Evolutionary conservation across 345 rosid species (phyloP), one percentile per base, ranked within the genome.

Genomic region (Eucalyptus regnans): DNA sequence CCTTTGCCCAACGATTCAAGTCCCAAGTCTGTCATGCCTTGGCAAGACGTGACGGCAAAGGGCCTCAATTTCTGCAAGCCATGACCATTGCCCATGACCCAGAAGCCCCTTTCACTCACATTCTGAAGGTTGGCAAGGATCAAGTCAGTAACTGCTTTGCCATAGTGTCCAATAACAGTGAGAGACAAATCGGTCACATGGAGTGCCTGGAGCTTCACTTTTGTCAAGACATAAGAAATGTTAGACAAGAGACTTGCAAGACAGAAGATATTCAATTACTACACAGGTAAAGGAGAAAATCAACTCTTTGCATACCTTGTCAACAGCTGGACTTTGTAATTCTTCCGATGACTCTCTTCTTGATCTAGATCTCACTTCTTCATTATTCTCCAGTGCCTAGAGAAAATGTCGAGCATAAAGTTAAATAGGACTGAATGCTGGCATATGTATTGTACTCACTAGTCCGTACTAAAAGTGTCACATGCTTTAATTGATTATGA

Each of bases 341-440:
- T 92, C 94, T 90, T 94, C 98, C 88, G 93, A 91, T 50, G 94
- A 87, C 86, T 95, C 41, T 37, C 99, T 92, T 93, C 94, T 95
- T 90, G 97, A 93, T 94, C 92, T 94, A 89, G 91, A 93, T 90
- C 90, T 96, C 94, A 92, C 91, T 89, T 95, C 96, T 90, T 97
- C 99, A 86, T 96, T 96, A 92, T 94, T 92, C 89, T 96, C 97
- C 60, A 89, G 89, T 49, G 97, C 93, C 99, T 98, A 93, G 92
- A 89, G 90, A 86, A 46, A 87, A 88, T 90, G 86, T 66, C 81
- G 22, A 16, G 44, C 80, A 9, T 3, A 33, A 17, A 31, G 12
- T 68, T 33, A 68, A 68, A 8, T 33, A 68, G 80, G 23, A 68
- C 80, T 5, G 80, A 68, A 33, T 68, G 20, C 37, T 33, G 11